These are phyloP conservation scores for Hymenoscyphus scutula DNA, from an alignment of 2,329 filamentous ascomycete species.

Conservation along the genomic window DNA sequence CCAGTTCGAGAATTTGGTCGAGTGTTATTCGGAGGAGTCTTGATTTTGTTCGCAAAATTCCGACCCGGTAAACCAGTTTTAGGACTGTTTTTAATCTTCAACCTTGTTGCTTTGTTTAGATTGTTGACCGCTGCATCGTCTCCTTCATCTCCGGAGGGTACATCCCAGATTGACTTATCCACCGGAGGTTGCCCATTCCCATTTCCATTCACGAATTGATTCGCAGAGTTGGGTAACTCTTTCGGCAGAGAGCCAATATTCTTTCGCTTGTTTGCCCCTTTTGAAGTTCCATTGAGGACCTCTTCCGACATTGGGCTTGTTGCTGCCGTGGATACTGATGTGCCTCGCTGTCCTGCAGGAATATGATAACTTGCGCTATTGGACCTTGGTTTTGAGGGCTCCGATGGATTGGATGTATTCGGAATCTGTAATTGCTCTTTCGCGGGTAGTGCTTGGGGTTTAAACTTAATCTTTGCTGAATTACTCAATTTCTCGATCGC, in stretches of 20 bases:
- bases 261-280: neutral
- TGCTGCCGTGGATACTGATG: conserved; percentile 31
- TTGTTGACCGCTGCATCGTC: conserved; percentile 21
- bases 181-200: neutral
- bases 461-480: conserved; percentile 3
- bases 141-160: conserved; percentile 22
- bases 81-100: conserved; percentile 25
- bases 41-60: conserved; percentile 23
- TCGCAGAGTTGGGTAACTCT: neutral
- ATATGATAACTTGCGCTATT: conserved; percentile 32
- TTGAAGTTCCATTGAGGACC: neutral
- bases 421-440: conserved; percentile 19
- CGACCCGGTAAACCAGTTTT: conserved; percentile 18
- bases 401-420: conserved; percentile 8
- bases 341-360: conserved; percentile 27
- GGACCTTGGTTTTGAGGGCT: conserved; percentile 14
- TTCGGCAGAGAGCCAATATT: neutral
- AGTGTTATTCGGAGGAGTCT: conserved; percentile 26
- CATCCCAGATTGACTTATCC: neutral
- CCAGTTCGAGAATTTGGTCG: conserved; percentile 15
- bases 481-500: conserved; percentile 6
- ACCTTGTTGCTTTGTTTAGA: conserved; percentile 16
- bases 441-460: conserved; percentile 11
- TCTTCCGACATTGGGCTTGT: conserved; percentile 26
- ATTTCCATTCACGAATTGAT: neutral